These are phyloP conservation scores for Musa balbisiana DNA, from an alignment of 202 grass and related monocot species.

Conservation along the genomic window DNA sequence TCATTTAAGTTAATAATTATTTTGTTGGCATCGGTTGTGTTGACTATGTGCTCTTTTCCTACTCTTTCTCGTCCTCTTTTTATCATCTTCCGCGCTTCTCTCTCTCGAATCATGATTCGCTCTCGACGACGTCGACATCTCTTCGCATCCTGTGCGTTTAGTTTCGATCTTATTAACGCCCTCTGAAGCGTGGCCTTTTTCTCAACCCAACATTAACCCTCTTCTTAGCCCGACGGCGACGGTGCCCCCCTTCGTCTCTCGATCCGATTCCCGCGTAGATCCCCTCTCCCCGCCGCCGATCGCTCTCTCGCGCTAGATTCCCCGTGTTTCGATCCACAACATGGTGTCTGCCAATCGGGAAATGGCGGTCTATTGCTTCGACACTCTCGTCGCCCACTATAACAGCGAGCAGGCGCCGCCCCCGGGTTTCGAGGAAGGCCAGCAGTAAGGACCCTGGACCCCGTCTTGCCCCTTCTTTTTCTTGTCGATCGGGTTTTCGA, in stretches of 20 bases:
- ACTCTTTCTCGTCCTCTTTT: too few species aligned
- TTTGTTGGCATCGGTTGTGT: too few species aligned
- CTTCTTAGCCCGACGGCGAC: background rate
- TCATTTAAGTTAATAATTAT: too few species aligned
- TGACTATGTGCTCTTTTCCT: too few species aligned
- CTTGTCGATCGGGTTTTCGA: conserved; percentile 17
- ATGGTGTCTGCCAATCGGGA: conserved; percentile 26
- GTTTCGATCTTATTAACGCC: too few species aligned
- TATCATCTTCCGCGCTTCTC: too few species aligned
- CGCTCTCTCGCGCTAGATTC: background rate
- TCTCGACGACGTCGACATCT: too few species aligned
- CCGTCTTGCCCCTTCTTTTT: background rate
- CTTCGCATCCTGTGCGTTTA: too few species aligned
- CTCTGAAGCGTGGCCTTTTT: too few species aligned
- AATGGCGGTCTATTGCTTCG: conserved; percentile 55
- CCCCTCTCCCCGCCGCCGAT: background rate
- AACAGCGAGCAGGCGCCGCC: conserved; percentile 52
- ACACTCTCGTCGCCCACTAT: conserved; percentile 86
- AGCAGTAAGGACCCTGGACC: conserved; percentile 51
- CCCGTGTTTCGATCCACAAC: background rate
- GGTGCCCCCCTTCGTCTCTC: background rate
- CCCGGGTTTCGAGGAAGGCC: conserved; percentile 81
- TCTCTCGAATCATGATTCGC: too few species aligned
- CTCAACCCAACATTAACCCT: background rate
- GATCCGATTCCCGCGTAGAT: background rate